phyloP scores from a whole-genome alignment of 2,329 filamentous ascomycete genomes.

The Arthrobotrys megalospora region DNA sequence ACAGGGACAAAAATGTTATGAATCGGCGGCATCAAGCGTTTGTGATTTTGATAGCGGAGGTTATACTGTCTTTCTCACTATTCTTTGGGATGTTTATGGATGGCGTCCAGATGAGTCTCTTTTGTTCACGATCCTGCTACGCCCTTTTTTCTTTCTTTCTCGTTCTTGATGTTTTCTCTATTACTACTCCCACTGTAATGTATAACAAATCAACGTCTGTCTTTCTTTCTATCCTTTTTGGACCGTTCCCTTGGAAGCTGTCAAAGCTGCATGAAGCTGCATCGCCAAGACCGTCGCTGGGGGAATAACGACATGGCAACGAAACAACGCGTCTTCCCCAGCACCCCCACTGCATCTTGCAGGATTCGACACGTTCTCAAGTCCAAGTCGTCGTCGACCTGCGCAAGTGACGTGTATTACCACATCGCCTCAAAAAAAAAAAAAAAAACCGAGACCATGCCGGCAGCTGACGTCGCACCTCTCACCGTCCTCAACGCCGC shows the following conservation, averaged over 20 bases:
- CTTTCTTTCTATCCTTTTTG: conserved; percentile 22
- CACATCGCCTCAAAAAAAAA: not conserved
- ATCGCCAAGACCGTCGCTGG: conserved; percentile 31
- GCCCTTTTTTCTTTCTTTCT: conserved; percentile 21
- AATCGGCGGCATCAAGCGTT: conserved; percentile 28
- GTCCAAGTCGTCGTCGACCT: conserved; percentile 1
- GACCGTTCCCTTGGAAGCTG: conserved; percentile 23
- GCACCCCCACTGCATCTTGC: not conserved
- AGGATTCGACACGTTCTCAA: conserved; percentile 1
- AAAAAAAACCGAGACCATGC: conserved; percentile 12
- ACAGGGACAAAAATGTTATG: conserved; percentile 19
- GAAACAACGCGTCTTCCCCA: conserved; percentile 38
- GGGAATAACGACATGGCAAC: conserved; percentile 38
- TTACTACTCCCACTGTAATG: conserved; percentile 31
- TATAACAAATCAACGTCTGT: conserved; percentile 38
- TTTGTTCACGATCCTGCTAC: conserved; percentile 20
- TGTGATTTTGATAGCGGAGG: conserved; percentile 34
- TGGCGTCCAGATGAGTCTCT: conserved; percentile 45
- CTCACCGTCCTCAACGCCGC: conserved; percentile 63
- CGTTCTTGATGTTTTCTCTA: not conserved
- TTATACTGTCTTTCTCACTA: conserved; percentile 15
- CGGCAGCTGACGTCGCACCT: conserved; percentile 55
- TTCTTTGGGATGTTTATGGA: conserved; percentile 16
- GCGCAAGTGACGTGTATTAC: conserved; percentile 1
- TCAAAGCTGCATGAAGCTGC: conserved; percentile 23